Conservation (phyloP, 2,329 filamentous ascomycete genomes). For the Gremmenia infestans region DNA sequence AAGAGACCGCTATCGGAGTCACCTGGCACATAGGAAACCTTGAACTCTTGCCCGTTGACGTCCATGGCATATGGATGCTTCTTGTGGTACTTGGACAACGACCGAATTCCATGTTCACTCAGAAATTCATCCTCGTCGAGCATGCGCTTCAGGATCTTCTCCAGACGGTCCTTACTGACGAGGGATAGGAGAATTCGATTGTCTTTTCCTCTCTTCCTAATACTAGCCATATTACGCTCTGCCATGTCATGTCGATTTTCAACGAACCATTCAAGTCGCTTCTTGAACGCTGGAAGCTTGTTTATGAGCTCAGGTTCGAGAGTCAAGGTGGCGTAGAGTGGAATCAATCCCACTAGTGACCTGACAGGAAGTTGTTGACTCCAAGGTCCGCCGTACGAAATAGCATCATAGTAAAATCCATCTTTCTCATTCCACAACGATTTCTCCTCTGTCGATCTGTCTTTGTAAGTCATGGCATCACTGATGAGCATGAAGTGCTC, state of each 20-base stretch:
- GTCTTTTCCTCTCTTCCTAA: constrained; percentile 84
- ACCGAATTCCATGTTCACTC: constrained; percentile 83
- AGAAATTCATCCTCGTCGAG: constrained; percentile 92
- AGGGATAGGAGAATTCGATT: constrained; percentile 83
- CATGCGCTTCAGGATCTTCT: constrained; percentile 87
- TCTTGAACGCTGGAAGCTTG: constrained; percentile 88
- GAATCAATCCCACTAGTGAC: constrained; percentile 89
- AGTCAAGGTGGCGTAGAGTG: constrained; percentile 86
- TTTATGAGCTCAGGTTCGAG: constrained; percentile 92
- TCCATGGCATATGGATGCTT: constrained; percentile 91
- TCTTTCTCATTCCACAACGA: constrained; percentile 96
- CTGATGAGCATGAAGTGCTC: constrained; percentile 98
- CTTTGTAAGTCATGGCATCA: constrained; percentile 89
- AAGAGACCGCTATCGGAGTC: constrained; percentile 95
- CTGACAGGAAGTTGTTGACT: constrained; percentile 88
- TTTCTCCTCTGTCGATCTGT: constrained; percentile 64
- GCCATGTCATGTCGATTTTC: constrained; percentile 81
- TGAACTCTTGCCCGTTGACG: constrained; percentile 85
- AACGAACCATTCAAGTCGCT: constrained; percentile 89
- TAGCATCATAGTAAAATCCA: constrained; percentile 97
- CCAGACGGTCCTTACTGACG: constrained; percentile 87
- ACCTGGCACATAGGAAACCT: constrained; percentile 86
- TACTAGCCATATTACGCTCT: constrained; percentile 91
- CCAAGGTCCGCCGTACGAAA: constrained; percentile 92
- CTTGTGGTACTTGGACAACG: constrained; percentile 86